Base-by-base conservation (phyloP, 2,329 filamentous ascomycete genomes). In the Cylindrodendrum hubeiense region DNA sequence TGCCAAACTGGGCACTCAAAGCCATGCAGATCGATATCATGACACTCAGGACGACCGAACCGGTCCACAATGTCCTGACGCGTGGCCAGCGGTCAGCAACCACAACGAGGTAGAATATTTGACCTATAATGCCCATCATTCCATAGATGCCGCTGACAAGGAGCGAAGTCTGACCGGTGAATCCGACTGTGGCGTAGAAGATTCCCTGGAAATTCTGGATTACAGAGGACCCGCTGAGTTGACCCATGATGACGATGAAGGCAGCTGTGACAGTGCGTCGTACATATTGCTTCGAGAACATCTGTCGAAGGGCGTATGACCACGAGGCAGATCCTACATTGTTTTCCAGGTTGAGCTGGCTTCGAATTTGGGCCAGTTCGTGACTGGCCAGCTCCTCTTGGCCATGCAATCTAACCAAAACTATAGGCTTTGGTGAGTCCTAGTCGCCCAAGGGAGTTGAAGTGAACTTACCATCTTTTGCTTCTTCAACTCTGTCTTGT, bases 91-190 rank as follows among this genome's bases (percentile, higher is more conserved):
- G 67, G 33, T 79, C 77, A 0, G 75, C 69, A 0, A 78, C 72
- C 22, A 70, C 64, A 39, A 74, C 58, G 9, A 78, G 54, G 51
- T 76, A 75, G 37, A 78, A 72, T 10, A 74, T 62, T 41, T 77
- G 75, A 2, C 76, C 76, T 3, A 76, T 62, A 12, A 78, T 55
- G 0, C 71, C 76, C 75, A 78, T 79, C 22, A 78, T 70, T 9
- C 77, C 77, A n/a, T 79, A 79, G 19, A 81, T 81, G 12, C 82
- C 85, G 56, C 82, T 82, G 26, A 84, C 85, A 17, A 86, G 76
- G 4, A 86, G 77, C 24, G 83, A 79, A 6, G 80, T 79, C 65
- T 80, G 80, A 71, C 83, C 83, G 60, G 83, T 81, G 22, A 85
- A 83, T 67, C 82, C 83, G 55, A 86, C 78, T 22, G 82, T 79